Base-by-base conservation (phyloP, 192 early-diverging fungal species). In the Dissophora ornata region DNA sequence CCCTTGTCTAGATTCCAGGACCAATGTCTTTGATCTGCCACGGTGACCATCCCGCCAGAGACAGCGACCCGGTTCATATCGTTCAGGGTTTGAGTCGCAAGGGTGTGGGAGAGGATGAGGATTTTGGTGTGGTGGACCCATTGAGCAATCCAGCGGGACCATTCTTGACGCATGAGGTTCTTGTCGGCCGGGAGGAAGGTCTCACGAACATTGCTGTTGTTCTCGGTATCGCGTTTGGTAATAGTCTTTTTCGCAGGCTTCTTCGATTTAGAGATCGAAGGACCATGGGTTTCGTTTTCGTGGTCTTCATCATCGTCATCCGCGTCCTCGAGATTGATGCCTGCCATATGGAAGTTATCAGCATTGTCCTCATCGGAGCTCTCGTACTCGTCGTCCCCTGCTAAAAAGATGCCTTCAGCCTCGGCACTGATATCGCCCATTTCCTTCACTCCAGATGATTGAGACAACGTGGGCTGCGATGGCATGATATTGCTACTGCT, bases 111-210 rank as follows among this genome's bases (percentile, higher is more conserved):
- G 3, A 71, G 69, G 33, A 71, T 57, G 0, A 62, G 41, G 26
- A 71, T 28, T 22, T 71, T 71, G 26, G 69, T 44, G 53, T 62
- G 69, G 25, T 71, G 69, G 45, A 71, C 60, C n/a, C n/a, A n/a
- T n/a, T n/a, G n/a, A n/a, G n/a, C n/a, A n/a, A n/a, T n/a, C 69
- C 60, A 62, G 33, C 69, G 69, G n/a, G 69, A 71, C 59, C 60
- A 71, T 56, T 71, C 69, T 21, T 71, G 58, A 1, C 41, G 58
- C 69, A 71, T 71, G 0, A 71, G 59, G 2, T 54, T 24, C 25
- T 71, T 71, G 36, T 71, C 69, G 4, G 69, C 69, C 0, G 69
- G 53, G 45, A 71, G 60, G 15, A 57, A 62, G 26, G 32, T 52
- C 26, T 62, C 57, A 9, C 24, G 52, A 29, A 52, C 18, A 32